phyloP scores from a whole-genome alignment of 1,284 basidiomycete genomes.

The Rhizopogon hawkerae region DNA sequence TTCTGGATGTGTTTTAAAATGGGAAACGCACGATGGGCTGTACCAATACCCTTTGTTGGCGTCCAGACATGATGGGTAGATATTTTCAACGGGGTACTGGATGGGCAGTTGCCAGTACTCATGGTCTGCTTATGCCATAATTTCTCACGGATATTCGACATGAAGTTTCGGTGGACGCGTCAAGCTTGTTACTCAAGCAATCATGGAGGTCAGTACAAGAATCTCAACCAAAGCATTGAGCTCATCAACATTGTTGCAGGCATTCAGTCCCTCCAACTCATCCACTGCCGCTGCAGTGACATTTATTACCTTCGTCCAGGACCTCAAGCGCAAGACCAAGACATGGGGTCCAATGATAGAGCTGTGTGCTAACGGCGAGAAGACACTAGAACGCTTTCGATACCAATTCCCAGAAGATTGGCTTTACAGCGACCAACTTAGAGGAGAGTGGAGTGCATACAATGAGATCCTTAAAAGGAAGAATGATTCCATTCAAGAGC shows the following conservation, averaged over 20 bases:
- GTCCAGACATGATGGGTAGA: slow-evolving; percentile 68
- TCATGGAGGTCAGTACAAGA: slow-evolving; percentile 23
- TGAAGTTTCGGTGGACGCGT: slow-evolving; percentile 14
- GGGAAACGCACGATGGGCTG: slow-evolving; percentile 81
- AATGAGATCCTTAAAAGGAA: slow-evolving; percentile 97
- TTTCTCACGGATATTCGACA: slow-evolving; percentile 17
- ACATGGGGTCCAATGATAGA: slow-evolving; percentile 98
- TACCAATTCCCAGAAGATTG: slow-evolving; percentile 97
- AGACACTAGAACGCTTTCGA: slow-evolving; percentile 93
- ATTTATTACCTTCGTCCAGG: slow-evolving; percentile 99
- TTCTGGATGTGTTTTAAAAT: slow-evolving; percentile 1
- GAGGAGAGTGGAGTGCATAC: slow-evolving; percentile 97
- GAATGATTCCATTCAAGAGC: slow-evolving; percentile 97
- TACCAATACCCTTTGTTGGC: slow-evolving; percentile 94
- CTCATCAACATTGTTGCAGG: slow-evolving; percentile 27
- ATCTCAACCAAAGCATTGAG: not conserved
- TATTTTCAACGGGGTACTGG: slow-evolving; percentile 2
- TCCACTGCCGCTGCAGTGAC: slow-evolving; percentile 95
- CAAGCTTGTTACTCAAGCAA: slow-evolving; percentile 12
- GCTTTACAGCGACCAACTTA: slow-evolving; percentile 96
- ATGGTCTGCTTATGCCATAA: slow-evolving; percentile 16
- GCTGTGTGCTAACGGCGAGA: slow-evolving; percentile 88
- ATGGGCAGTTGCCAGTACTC: slow-evolving; percentile 1
- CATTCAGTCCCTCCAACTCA: slow-evolving; percentile 57
- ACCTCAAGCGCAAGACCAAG: slow-evolving; percentile 94